A percentile compares a stretch with the other conserved stretches of the same genome.
Conservation (phyloP, 2,329 filamentous ascomycete species). For the Esteya vermicola region DNA sequence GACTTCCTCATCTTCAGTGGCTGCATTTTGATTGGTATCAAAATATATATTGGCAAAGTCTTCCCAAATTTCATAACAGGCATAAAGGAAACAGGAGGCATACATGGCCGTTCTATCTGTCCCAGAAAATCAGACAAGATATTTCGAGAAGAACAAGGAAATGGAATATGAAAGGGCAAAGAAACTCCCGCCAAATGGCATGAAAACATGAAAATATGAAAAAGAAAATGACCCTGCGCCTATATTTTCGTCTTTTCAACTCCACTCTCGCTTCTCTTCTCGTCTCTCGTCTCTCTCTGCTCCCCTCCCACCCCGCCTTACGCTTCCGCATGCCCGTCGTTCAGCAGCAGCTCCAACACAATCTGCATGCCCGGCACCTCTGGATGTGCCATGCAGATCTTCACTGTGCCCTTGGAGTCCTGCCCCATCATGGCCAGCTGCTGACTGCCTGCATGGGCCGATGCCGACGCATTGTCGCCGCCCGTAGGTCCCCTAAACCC, state of each 20-base stretch:
- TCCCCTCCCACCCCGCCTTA: neutral
- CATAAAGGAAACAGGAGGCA: too few species aligned
- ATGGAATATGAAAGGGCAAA: neutral
- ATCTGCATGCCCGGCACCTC: constrained; percentile 74
- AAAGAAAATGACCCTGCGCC: too few species aligned
- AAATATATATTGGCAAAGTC: too few species aligned
- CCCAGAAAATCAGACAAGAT: too few species aligned
- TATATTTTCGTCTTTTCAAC: too few species aligned
- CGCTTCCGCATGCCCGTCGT: constrained; percentile 58
- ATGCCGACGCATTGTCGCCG: constrained; percentile 16
- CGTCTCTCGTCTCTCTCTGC: neutral
- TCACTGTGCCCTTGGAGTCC: constrained; percentile 61
- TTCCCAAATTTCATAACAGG: too few species aligned
- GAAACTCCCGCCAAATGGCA: too few species aligned
- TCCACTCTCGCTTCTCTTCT: neutral
- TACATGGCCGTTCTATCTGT: too few species aligned
- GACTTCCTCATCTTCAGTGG: too few species aligned
- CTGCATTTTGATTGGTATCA: too few species aligned
- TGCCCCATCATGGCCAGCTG: constrained; percentile 12
- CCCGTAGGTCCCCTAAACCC: constrained; percentile 52
- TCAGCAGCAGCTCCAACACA: constrained; percentile 81
- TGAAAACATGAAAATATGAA: too few species aligned
- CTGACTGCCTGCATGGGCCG: constrained; percentile 7
- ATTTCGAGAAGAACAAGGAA: too few species aligned
- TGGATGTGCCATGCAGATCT: constrained; percentile 91